These are phyloP conservation scores for Marchantia paleacea DNA, from an alignment of 225 moss, liverwort and hornwort species.

Conservation along the genomic window DNA sequence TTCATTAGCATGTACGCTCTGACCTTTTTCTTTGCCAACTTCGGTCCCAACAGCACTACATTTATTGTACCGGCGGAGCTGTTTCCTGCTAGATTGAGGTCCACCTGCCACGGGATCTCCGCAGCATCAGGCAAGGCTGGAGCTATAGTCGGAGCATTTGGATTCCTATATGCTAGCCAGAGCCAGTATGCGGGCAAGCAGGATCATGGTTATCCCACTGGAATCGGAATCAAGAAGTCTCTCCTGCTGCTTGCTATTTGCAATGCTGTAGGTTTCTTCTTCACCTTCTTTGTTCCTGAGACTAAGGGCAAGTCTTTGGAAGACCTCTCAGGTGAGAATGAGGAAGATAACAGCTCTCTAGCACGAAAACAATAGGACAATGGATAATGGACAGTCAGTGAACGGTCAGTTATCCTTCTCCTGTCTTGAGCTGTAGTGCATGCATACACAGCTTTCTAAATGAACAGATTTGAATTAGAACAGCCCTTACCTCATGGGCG, in stretches of 20 bases:
- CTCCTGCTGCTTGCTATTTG: slow-evolving; percentile 20
- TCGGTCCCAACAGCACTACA: slow-evolving; percentile 21
- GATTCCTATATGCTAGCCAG: slow-evolving; percentile 19
- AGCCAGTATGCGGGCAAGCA: not conserved
- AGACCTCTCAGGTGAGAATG: slow-evolving; percentile 29
- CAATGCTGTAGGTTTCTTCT: slow-evolving; percentile 15
- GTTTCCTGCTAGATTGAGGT: slow-evolving; percentile 25
- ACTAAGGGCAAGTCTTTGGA: slow-evolving; percentile 28
- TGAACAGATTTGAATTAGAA: no score
- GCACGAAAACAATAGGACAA: no score
- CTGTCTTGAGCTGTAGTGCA: no score
- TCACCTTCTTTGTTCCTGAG: slow-evolving; percentile 32
- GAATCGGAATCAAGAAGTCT: slow-evolving; percentile 18
- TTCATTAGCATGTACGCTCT: slow-evolving; percentile 18
- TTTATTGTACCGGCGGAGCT: slow-evolving; percentile 27
- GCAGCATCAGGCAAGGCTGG: slow-evolving; percentile 26
- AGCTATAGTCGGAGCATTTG: slow-evolving; percentile 24
- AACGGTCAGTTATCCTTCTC: no score
- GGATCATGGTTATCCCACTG: slow-evolving; percentile 7
- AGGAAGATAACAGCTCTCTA: not conserved
- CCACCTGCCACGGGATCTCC: slow-evolving; percentile 25
- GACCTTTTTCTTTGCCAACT: slow-evolving; percentile 31
- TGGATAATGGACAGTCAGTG: no score
- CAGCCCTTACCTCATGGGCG: no score
- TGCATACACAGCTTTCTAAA: no score